Conservation (phyloP, 2,329 filamentous ascomycete species). For the Ophiostoma triangulosporum region DNA sequence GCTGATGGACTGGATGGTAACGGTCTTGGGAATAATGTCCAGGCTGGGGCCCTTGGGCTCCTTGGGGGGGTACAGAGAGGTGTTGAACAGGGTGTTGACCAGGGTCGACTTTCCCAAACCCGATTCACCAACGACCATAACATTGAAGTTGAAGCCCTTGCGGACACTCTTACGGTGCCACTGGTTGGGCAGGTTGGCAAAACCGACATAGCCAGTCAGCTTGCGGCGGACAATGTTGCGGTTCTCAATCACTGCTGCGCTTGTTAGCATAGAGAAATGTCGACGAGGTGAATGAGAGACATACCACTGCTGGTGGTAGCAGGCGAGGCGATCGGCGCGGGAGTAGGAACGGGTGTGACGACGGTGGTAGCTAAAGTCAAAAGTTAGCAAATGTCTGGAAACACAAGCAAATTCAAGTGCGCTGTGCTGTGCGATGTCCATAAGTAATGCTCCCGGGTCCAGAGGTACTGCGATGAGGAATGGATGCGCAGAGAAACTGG, state of each 20-base stretch:
- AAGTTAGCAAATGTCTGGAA: conserved; percentile 22
- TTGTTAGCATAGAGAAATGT: not conserved
- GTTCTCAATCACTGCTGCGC: conserved; percentile 46
- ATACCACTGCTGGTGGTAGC: conserved; percentile 18
- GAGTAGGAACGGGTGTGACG: conserved; percentile 24
- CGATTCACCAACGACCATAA: conserved; percentile 99
- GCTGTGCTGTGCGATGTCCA: not conserved
- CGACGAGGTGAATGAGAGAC: not conserved
- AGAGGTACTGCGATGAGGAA: not conserved
- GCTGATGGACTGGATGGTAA: conserved; percentile 87
- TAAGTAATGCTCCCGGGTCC: not conserved
- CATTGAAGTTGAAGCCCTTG: conserved; percentile 99
- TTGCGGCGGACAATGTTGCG: conserved; percentile 97
- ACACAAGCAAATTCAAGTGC: not conserved
- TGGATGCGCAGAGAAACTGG: not conserved
- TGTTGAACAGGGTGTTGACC: conserved; percentile 99
- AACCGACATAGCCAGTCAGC: conserved; percentile 95
- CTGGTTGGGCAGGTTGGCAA: conserved; percentile 97
- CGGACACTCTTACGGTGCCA: conserved; percentile 99
- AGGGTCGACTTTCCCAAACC: conserved; percentile 97
- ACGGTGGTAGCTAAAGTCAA: conserved; percentile 25
- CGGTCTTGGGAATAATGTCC: conserved; percentile 97
- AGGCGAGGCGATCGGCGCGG: conserved; percentile 28
- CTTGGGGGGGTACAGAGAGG: conserved; percentile 94
- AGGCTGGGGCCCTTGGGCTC: conserved; percentile 95